Base-by-base conservation (phyloP, 73 alveolate species). In the Paramecium primaurelia region DNA sequence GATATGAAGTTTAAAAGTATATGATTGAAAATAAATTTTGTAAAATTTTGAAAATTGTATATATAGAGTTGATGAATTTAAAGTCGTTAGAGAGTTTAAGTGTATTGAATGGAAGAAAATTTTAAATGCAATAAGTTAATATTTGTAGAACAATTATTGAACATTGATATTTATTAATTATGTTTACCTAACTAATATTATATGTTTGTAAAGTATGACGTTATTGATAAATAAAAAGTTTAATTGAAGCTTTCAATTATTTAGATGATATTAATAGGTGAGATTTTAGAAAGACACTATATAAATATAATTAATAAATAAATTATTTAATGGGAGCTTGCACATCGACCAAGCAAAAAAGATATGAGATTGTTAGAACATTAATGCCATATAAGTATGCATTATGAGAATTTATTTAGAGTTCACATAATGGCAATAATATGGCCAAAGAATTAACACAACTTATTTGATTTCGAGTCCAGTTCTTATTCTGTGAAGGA, bases 261-360 rank as follows among this genome's bases (percentile, higher is more conserved):
- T 54, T 54, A 18, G 69, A 54, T 5, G 22, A 49, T 49, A 49
- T 54, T 18, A 54, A 54, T 18, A 54, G 69, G 69, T 18, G 69
- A 54, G 69, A 18, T 8, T 64, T 64, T 28, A 20, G 47, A 34
- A 34, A 28, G 51, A 12, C 4, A 25, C 10, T 32, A 64, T 64
- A 64, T 64, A 64, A 64, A 64, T 64, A 32, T 32, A 32, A 25
- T 28, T 28, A 64, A 64, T 64, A 36, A 75, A 38, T 75, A 75
- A 38, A 64, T 75, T 36, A 75, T 38, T 37, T 30, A 75, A 80
- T 80, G 91, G 91, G 91, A 14, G 91, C 91, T 49, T 80, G 91
- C 26, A 49, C 58, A 40, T 73, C 87, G 9, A 44, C 91, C 18
- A 80, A 80, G 18, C 32, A 26, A 25, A 80, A 47, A 25, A 80